A percentile compares a stretch with the other conserved stretches of the same genome.
Evolutionary conservation across 1,284 basidiomycete genomes (phyloP).

Genomic region (Rhodotorula sp.): DNA sequence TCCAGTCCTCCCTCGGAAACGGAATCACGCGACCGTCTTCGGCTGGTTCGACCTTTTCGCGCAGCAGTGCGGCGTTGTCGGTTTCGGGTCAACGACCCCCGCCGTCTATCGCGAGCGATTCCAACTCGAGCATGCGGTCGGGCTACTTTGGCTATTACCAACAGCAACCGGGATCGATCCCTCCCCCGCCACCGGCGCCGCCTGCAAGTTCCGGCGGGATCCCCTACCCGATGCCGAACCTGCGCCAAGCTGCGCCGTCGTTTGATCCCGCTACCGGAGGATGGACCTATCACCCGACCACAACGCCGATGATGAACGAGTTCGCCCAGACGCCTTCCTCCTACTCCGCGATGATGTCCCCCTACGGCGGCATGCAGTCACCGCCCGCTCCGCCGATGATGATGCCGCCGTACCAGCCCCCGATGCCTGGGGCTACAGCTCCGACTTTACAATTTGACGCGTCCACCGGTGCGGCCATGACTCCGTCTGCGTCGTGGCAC

Average conservation of each 20-base stretch:
- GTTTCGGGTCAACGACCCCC: slow-evolving; percentile 26
- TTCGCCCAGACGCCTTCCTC: slow-evolving; percentile 3
- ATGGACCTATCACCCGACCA: slow-evolving; percentile 14
- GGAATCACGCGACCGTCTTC: slow-evolving; percentile 33
- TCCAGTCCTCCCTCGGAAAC: slow-evolving; percentile 1
- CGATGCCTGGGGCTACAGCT: neutral
- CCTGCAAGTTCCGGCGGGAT: neutral
- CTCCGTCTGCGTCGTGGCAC: slow-evolving; percentile 1
- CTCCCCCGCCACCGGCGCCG: neutral
- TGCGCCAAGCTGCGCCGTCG: slow-evolving; percentile 31
- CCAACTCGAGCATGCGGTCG: slow-evolving; percentile 17
- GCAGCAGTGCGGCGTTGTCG: slow-evolving; percentile 33
- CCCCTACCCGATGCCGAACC: neutral
- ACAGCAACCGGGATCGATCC: neutral
- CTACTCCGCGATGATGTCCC: neutral
- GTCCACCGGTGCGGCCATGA: neutral
- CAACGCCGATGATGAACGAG: neutral
- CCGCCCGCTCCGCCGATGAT: slow-evolving; percentile 5
- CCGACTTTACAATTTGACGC: neutral
- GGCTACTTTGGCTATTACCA: slow-evolving; percentile 11
- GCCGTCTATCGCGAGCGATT: slow-evolving; percentile 28
- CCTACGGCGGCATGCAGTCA: slow-evolving; percentile 5
- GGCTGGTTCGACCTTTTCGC: slow-evolving; percentile 35
- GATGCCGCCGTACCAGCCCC: neutral
- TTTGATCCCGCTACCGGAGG: slow-evolving; percentile 27